These are phyloP conservation scores for Amanita subjunquillea DNA, from an alignment of 768 basidiomycete species.

Conservation along the genomic window DNA sequence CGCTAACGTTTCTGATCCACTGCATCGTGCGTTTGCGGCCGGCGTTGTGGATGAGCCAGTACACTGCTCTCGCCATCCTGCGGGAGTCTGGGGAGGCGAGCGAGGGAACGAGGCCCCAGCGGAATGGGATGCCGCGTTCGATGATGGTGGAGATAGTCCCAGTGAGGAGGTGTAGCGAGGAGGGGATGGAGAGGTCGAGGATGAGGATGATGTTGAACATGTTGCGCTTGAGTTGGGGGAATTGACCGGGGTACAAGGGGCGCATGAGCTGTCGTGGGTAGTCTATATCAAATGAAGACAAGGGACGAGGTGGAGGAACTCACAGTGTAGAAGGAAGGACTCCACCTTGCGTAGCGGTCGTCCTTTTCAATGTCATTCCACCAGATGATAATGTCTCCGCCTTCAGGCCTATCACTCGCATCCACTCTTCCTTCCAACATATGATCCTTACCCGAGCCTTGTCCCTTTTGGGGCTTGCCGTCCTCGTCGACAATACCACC, in stretches of 20 bases:
- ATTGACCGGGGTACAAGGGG: constrained; percentile 70
- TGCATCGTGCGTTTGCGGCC: constrained; percentile 55
- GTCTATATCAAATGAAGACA: background rate
- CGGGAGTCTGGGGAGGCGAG: constrained; percentile 44
- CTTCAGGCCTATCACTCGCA: constrained; percentile 79
- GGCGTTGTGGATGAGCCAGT: constrained; percentile 50
- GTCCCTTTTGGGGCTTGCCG: constrained; percentile 17
- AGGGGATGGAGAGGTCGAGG: constrained; percentile 64
- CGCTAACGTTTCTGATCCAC: constrained; percentile 50
- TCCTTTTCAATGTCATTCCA: constrained; percentile 92
- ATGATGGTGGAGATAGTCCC: constrained; percentile 63
- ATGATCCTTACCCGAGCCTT: background rate
- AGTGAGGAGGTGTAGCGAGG: constrained; percentile 51
- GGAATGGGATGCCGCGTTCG: constrained; percentile 59
- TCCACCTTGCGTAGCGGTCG: constrained; percentile 44
- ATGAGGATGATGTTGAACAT: constrained; percentile 76
- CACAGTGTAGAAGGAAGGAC: constrained; percentile 39
- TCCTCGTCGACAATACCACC: constrained; percentile 27
- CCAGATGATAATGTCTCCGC: constrained; percentile 65
- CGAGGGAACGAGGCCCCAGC: constrained; percentile 81
- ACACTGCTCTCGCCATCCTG: constrained; percentile 66
- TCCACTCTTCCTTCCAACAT: constrained; percentile 75
- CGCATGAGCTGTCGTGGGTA: constrained; percentile 49
- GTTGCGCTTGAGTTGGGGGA: constrained; percentile 67
- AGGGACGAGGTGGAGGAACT: constrained; percentile 10